These are phyloP conservation scores for Gaultheria prostrata DNA, from an alignment of 148 eudicot genomes.

Conservation along the genomic window DNA sequence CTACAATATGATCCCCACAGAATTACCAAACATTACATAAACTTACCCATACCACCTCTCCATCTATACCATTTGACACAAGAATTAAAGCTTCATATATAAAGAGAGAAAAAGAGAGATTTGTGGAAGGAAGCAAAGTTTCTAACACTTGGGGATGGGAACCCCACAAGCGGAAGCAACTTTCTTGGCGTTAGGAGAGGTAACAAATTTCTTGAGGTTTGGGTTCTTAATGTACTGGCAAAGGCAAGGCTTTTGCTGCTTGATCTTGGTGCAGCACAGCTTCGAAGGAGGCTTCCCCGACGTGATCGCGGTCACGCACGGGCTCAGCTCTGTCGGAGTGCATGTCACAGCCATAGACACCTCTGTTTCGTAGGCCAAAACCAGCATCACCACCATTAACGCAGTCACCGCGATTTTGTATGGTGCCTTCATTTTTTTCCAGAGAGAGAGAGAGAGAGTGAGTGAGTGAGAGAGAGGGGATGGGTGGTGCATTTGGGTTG, in stretches of 20 bases:
- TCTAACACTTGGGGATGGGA: conserved; percentile 63
- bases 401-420: conserved; percentile 1
- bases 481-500: not conserved
- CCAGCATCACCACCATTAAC: conserved; percentile 8
- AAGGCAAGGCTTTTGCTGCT: conserved; percentile 53
- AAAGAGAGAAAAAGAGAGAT: not conserved
- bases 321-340: conserved; percentile 39
- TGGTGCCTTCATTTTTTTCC: conserved; percentile 16
- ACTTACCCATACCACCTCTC: not conserved
- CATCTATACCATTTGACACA: not conserved
- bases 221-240: conserved; percentile 52
- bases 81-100: no score
- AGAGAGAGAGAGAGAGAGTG: no score
- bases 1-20: not conserved
- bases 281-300: conserved; percentile 33
- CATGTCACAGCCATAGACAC: conserved; percentile 35
- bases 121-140: not conserved
- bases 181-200: conserved; percentile 50
- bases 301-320: conserved; percentile 40
- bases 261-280: conserved; percentile 43
- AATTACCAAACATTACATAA: not conserved
- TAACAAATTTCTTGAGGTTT: conserved; percentile 28
- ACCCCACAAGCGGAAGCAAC: conserved; percentile 38
- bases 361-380: conserved; percentile 22
- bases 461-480: not conserved